Evolutionary conservation across 169 alveolate species (phyloP).

Genomic region (Perkinsus chesapeaki): DNA sequence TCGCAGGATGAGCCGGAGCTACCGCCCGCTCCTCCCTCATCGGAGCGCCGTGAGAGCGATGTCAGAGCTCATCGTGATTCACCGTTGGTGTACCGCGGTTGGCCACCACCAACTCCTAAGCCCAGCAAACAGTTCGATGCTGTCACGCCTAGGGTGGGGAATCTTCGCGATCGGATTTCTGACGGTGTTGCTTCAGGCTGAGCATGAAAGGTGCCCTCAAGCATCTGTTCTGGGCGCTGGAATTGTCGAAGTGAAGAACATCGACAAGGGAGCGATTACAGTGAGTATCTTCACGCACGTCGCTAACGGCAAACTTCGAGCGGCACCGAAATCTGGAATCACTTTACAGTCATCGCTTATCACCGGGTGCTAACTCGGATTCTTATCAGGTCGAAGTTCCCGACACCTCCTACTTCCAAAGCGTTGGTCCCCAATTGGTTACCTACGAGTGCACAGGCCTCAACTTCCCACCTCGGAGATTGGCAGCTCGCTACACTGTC

Average conservation of each 20-base stretch:
- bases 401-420: neutral
- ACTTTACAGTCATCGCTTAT: too few species aligned
- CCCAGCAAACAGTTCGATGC: neutral
- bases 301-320: too few species aligned
- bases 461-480: neutral
- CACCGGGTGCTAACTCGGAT: neutral
- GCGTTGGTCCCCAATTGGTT: neutral
- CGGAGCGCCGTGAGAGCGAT: neutral
- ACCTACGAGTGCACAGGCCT: neutral
- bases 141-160: neutral
- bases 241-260: neutral
- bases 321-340: too few species aligned
- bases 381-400: neutral
- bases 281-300: neutral
- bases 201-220: neutral
- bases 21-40: neutral
- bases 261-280: neutral
- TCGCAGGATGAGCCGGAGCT: neutral
- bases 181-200: neutral
- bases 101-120: neutral
- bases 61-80: neutral
- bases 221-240: neutral
- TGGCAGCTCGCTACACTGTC: neutral
- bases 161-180: too few species aligned
- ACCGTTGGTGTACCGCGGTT: neutral